A percentile compares a stretch with the other conserved stretches of the same genome.
phyloP scores from a whole-genome alignment of 1,139 yeast species.

The Saccharomyces hybrid region DNA sequence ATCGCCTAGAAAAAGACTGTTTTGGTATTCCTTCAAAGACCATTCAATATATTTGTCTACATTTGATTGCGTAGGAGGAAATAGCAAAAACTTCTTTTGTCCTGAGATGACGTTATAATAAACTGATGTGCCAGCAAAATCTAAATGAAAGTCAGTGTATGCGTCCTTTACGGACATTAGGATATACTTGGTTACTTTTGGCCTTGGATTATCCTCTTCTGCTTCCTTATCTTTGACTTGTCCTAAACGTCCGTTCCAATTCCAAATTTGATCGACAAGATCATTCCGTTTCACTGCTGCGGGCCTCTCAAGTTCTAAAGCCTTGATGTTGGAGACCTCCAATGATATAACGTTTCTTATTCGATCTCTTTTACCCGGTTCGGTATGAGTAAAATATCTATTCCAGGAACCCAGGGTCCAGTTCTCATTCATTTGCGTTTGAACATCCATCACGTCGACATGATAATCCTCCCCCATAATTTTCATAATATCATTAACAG shows the following conservation, averaged over 20 bases:
- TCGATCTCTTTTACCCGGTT: constrained; percentile 44
- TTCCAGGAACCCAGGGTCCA: constrained; percentile 76
- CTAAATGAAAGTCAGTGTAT: constrained; percentile 85
- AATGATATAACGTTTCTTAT: constrained; percentile 74
- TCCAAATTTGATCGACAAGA: constrained; percentile 64
- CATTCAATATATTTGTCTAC: constrained; percentile 58
- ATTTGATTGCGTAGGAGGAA: constrained; percentile 65
- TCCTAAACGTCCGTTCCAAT: constrained; percentile 2
- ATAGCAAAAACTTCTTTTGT: constrained; percentile 61
- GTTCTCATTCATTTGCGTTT: constrained; percentile 57
- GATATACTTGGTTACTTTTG: constrained; percentile 77
- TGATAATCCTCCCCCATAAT: constrained; percentile 55
- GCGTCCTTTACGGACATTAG: constrained; percentile 78
- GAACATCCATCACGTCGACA: constrained; percentile 84
- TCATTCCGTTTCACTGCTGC: constrained; percentile 58
- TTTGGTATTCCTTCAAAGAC: constrained; percentile 53
- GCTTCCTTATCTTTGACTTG: not conserved
- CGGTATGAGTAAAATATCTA: constrained; percentile 50
- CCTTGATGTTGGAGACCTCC: constrained; percentile 56
- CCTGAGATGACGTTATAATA: constrained; percentile 78
- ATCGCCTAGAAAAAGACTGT: constrained; percentile 58
- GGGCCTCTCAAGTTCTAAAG: constrained; percentile 53
- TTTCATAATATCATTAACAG: constrained; percentile 43
- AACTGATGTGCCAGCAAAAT: constrained; percentile 88
- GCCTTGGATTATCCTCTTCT: constrained; percentile 34